Evolutionary conservation across 2,329 filamentous ascomycete species (phyloP), one percentile per base, ranked within the genome.

Genomic region (Aspergillus awamori): DNA sequence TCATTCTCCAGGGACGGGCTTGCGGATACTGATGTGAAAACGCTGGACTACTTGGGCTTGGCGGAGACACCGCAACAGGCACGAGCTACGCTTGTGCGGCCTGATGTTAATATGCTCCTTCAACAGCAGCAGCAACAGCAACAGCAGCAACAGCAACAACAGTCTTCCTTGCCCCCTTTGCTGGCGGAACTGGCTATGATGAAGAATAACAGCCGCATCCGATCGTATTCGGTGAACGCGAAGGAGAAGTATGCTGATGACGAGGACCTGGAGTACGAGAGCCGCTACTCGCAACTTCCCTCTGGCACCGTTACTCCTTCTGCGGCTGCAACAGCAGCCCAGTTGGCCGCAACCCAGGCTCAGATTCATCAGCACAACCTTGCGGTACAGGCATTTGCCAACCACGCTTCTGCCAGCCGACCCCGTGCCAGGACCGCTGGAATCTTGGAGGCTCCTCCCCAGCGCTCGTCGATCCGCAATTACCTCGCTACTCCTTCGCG

Each of bases 181-280:
- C 83, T 94, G 36, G 88, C 89, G 48, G 90, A 90, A 71, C 81
- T 94, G 63, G 88, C 89, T 63, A 89, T 91, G 73, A 85, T 92
- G 67, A 89, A 89, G 65, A 90, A 87, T 73, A 90, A 91, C 69
- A 98, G 91, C 75, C 88, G 95, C 56, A 96, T 98, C 82, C 88
- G 95, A 51, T 99, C 95, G 1, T 98, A 97, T 77, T 99, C 95
- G 0, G 95, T 99, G 66, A 99, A 99, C 77, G 96, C 96, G 59
- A 97, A 96, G 78, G 94, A 98, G 75, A 96, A 95, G 76, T 98
- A 98, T 70, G 93, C 91, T 2, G 92, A 96, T 69, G 89, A 92
- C 51, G 93, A 96, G 56, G 89, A 93, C 26, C 90, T 93, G 62
- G 89, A 91, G 15, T 92, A 90, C 62, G 76, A 88, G 84, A 78